Evolutionary conservation across 306 rosid genomes (phyloP).

Genomic region (Oxytropis ochrocephala): DNA sequence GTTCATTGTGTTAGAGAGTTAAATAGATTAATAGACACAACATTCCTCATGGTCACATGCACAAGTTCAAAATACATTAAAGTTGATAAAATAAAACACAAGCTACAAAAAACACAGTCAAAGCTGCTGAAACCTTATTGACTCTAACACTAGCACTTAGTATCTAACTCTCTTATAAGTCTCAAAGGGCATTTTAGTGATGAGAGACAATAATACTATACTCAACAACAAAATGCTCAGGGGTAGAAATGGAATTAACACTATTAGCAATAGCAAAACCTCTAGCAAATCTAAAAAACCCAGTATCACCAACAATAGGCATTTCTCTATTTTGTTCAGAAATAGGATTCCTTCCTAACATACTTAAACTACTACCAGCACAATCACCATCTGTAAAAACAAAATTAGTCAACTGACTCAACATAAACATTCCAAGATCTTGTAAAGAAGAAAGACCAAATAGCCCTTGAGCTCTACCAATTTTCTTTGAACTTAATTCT

Average conservation of each 20-base stretch:
- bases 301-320: conserved; percentile 31
- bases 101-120: no score
- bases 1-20: no score
- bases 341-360: neutral
- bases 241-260: conserved; percentile 17
- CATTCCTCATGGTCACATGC: no score
- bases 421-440: no score
- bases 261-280: conserved; percentile 24
- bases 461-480: no score
- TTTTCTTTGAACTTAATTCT: conserved; percentile 1
- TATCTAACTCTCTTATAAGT: neutral
- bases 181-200: neutral
- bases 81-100: no score
- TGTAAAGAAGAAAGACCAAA: no score
- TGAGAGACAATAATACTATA: conserved; percentile 3
- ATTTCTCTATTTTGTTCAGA: conserved; percentile 17
- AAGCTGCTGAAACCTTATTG: neutral
- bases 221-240: conserved; percentile 27
- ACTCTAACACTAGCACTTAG: neutral
- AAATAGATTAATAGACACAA: no score
- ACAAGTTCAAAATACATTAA: no score
- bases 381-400: no score
- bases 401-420: no score
- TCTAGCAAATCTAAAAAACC: conserved; percentile 21
- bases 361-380: no score